Evolutionary conservation across 768 basidiomycete genomes (phyloP).

Genomic region (Coprinopsis marcescibilis): DNA sequence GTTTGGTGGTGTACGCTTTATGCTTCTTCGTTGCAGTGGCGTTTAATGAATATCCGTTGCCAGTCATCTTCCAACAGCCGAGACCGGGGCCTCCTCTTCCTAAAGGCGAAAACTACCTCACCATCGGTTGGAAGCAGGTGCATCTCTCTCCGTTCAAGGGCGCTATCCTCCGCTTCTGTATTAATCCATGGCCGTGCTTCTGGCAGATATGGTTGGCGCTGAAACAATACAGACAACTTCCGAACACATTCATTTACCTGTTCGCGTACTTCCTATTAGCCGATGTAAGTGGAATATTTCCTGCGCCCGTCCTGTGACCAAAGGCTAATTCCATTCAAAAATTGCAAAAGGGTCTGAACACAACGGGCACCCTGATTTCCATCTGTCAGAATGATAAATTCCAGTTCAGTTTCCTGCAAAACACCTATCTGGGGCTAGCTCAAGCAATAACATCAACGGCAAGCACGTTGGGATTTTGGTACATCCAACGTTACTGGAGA

Average conservation of each 20-base stretch:
- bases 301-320: not conserved
- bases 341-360: conserved; percentile 68
- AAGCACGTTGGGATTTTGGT: conserved; percentile 77
- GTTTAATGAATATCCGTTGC: not conserved
- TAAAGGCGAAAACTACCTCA: conserved; percentile 68
- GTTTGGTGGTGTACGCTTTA: conserved; percentile 79
- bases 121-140: conserved; percentile 84
- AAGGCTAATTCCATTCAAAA: not conserved
- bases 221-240: conserved; percentile 72
- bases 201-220: conserved; percentile 65
- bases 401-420: conserved; percentile 73
- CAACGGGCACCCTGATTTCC: conserved; percentile 66
- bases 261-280: conserved; percentile 74
- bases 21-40: no score
- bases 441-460: conserved; percentile 72
- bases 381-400: conserved; percentile 83
- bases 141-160: conserved; percentile 9
- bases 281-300: conserved; percentile 36
- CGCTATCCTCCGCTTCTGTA: not conserved
- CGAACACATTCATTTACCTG: conserved; percentile 79
- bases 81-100: conserved; percentile 77
- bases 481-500: conserved; percentile 75
- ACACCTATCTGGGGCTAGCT: conserved; percentile 70
- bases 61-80: conserved; percentile 82
- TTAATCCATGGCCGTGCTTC: conserved; percentile 20